Evolutionary conservation across 805 yeast species (phyloP), one percentile per base, ranked within the genome.

Genomic region (Saturnispora diversa): DNA sequence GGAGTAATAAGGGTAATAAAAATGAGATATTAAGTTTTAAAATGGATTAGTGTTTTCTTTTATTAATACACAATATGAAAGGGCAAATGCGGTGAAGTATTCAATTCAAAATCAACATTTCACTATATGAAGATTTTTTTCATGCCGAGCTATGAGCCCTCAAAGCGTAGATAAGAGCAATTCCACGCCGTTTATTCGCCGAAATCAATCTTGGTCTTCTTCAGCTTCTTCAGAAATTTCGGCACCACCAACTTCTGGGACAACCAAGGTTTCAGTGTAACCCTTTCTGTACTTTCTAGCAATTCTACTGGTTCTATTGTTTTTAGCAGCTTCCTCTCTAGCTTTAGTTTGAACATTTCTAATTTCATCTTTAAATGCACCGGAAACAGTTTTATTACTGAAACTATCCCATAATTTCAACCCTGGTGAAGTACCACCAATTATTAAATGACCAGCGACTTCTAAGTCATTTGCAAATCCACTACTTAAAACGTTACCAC

Each of bases 401-500:
- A 88, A 83, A 7, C 80, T 72, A 63, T 92, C 97, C 95, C 97
- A 92, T 65, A 92, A 73, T 65, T 87, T 88, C 60, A 92, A 68
- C 11, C 83, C 81, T 13, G 87, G 81, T 39, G 72, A 71, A 31
- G 83, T 85, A 54, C 98, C 98, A 51, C 96, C 97, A 46, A 86
- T 72, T 16, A 79, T 78, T 48, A 92, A 59, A 56, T 82, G 75
- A 46, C 97, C 97, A 2, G 87, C 84, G 33, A 56, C 55, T 61
- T 84, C 95, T 42, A 74, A 63, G 60, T 92, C 97, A 36, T 86
- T 81, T 2, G 95, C 92, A 68, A 87, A 92, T 8, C 82, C 64
- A 9, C 84, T 68, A 3, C 86, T 70, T 52, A 92, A 74, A 16
- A 90, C 96, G 57, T 86, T 87, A 46, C 98, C 98, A 40, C 87